phyloP scores from a whole-genome alignment of 768 basidiomycete species.

The Russula sp. region DNA sequence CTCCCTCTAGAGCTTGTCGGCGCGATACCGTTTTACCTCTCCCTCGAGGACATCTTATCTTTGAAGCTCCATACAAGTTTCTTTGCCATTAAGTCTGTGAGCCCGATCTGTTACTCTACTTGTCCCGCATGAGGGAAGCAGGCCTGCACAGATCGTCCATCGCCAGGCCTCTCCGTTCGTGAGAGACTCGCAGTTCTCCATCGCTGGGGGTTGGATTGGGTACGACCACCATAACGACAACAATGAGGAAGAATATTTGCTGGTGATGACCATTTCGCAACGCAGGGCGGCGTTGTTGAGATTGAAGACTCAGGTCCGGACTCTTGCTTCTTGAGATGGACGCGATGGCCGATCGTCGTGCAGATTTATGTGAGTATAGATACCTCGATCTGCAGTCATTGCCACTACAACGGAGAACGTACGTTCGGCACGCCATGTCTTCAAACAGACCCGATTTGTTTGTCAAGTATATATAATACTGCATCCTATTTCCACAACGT shows the following conservation, averaged over 20 bases:
- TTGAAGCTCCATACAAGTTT: background rate
- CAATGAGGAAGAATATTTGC: background rate
- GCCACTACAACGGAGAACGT: background rate
- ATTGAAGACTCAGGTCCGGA: background rate
- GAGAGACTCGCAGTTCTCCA: background rate
- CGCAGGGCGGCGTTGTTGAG: background rate
- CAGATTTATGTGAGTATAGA: background rate
- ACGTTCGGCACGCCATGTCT: background rate
- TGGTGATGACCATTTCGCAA: too few species aligned
- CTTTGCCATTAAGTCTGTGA: background rate
- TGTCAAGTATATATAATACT: background rate
- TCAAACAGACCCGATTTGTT: background rate
- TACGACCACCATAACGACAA: background rate
- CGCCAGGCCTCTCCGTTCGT: background rate
- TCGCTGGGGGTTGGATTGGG: conserved; percentile 1
- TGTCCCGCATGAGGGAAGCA: background rate
- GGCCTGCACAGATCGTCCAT: background rate
- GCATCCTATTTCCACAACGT: background rate
- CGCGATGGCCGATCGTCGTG: background rate
- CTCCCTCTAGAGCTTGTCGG: conserved; percentile 7
- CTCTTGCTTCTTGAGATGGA: background rate
- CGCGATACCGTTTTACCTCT: background rate
- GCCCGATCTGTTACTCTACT: background rate
- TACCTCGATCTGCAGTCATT: background rate
- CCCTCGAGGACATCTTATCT: background rate